Conservation (phyloP, 257 asterid species). For the Salvia splendens region DNA sequence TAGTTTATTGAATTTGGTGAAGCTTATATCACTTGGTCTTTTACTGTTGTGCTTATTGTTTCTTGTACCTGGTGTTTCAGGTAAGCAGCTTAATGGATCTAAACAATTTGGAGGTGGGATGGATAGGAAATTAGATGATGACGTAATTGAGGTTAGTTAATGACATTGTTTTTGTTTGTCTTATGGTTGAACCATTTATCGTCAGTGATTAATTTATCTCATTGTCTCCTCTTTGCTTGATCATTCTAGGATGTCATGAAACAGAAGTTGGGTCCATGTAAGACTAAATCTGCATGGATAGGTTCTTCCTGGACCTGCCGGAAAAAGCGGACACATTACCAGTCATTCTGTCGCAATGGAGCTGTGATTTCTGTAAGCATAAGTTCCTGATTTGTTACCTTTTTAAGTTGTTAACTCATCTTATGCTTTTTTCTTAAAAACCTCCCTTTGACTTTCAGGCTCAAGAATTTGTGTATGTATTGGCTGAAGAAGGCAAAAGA, state of each 20-base stretch:
- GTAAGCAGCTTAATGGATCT: constrained; percentile 28
- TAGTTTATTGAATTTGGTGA: not conserved
- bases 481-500: constrained; percentile 72
- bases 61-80: constrained; percentile 37
- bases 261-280: constrained; percentile 26
- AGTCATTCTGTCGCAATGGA: constrained; percentile 70
- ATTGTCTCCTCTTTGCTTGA: not conserved
- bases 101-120: constrained; percentile 31
- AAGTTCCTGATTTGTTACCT: not conserved
- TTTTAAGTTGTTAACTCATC: not conserved
- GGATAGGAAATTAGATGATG: constrained; percentile 35
- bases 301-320: constrained; percentile 73
- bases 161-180: not conserved
- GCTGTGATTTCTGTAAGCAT: constrained; percentile 65
- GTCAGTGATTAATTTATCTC: not conserved
- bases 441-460: constrained; percentile 43
- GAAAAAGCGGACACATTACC: constrained; percentile 65
- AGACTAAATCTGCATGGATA: constrained; percentile 52
- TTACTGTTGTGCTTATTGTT: constrained; percentile 16
- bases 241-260: constrained; percentile 36
- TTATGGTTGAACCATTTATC: not conserved
- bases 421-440: not conserved
- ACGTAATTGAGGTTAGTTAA: constrained; percentile 50
- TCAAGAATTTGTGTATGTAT: constrained; percentile 72
- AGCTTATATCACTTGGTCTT: not conserved